A percentile compares a stretch with the other conserved stretches of the same genome.
Evolutionary conservation across 148 eudicot species (phyloP).

Genomic region (Chenopodium berlandieri): DNA sequence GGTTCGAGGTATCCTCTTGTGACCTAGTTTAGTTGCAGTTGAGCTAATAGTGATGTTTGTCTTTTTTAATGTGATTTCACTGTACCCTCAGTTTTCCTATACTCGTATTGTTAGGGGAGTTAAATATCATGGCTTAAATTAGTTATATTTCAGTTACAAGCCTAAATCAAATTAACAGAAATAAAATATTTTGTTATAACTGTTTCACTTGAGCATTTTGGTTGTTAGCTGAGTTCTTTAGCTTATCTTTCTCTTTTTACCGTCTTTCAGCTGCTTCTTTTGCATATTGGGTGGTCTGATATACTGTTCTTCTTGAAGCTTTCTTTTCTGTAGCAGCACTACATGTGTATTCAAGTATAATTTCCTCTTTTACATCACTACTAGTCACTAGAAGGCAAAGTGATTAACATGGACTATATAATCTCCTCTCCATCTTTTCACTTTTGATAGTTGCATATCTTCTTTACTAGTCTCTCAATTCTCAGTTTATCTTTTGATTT

Average conservation of each 20-base stretch:
- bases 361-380: not conserved
- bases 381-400: not conserved
- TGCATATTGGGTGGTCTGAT: no score
- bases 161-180: no score
- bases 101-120: not conserved
- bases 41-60: conserved; percentile 4
- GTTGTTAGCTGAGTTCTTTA: no score
- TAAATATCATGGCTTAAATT: no score
- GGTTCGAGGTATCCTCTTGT: conserved; percentile 59
- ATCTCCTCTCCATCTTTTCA: not conserved
- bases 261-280: no score
- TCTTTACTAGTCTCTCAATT: not conserved
- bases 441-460: not conserved
- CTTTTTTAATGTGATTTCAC: not conserved
- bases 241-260: no score
- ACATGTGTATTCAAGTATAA: not conserved
- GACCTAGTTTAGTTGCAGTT: not conserved
- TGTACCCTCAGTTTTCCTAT: not conserved
- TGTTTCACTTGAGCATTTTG: no score
- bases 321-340: not conserved
- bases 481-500: not conserved
- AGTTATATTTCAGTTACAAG: no score
- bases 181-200: no score
- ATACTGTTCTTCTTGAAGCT: not conserved
- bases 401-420: not conserved